Percentiles rank a stretch among this genome's conserved stretches.
Conservation (phyloP, 106 monocot genomes). For the Allium fistulosum region DNA sequence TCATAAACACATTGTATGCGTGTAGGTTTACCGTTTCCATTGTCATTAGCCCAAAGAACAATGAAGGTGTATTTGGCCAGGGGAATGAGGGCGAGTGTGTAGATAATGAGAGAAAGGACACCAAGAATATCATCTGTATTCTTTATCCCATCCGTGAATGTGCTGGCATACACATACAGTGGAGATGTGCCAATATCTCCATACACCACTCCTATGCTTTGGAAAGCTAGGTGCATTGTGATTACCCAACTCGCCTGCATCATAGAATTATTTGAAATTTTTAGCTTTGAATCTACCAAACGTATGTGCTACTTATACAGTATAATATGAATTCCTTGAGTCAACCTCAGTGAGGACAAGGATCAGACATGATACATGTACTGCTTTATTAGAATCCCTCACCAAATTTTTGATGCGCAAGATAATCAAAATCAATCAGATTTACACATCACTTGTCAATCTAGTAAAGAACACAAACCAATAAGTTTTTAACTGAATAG, state of each 20-base stretch:
- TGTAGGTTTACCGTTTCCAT: constrained; percentile 34
- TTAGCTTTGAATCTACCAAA: neutral
- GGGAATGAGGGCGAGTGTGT: constrained; percentile 43
- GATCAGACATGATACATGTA: neutral
- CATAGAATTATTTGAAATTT: neutral
- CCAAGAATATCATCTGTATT: constrained; percentile 50
- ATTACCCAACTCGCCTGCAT: constrained; percentile 22
- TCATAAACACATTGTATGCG: too few species aligned
- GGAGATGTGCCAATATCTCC: constrained; percentile 72
- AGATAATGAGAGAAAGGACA: constrained; percentile 53
- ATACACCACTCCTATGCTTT: constrained; percentile 57
- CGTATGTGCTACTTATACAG: neutral
- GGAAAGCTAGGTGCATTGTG: constrained; percentile 49
- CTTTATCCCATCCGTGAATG: constrained; percentile 41
- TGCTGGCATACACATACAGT: constrained; percentile 49
- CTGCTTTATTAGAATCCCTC: neutral
- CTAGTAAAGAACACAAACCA: too few species aligned
- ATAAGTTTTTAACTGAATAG: too few species aligned
- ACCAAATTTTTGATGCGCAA: neutral
- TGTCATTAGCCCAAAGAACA: constrained; percentile 54
- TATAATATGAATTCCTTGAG: neutral
- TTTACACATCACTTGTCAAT: too few species aligned
- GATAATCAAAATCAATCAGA: too few species aligned
- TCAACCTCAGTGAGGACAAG: neutral
- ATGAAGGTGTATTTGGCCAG: constrained; percentile 48